Conservation (phyloP, 2,329 filamentous ascomycete species). For the Davidsoniella eucalypti region DNA sequence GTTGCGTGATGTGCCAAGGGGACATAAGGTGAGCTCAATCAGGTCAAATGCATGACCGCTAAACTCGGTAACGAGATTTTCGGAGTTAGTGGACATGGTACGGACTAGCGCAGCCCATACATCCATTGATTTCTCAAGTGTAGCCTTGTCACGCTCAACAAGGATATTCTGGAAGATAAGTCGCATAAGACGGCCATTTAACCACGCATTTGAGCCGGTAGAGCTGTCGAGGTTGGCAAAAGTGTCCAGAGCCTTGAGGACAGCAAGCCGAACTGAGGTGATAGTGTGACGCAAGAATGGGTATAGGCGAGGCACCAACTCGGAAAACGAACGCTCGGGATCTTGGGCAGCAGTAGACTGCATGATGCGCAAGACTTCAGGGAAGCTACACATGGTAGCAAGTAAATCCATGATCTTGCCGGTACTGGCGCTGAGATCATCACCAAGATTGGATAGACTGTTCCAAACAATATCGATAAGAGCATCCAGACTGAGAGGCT, state of each 20-base stretch:
- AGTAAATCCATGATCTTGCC: slow-evolving; percentile 97
- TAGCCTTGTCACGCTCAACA: slow-evolving; percentile 75
- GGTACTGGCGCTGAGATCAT: slow-evolving; percentile 92
- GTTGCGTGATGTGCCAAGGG: slow-evolving; percentile 79
- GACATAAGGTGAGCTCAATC: slow-evolving; percentile 70
- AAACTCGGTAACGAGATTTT: slow-evolving; percentile 56
- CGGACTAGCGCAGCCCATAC: slow-evolving; percentile 70
- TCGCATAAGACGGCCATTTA: slow-evolving; percentile 74
- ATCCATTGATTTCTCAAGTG: slow-evolving; percentile 67
- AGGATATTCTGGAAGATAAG: slow-evolving; percentile 90
- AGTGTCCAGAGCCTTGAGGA: slow-evolving; percentile 80
- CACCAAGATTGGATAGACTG: slow-evolving; percentile 87
- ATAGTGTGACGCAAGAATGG: slow-evolving; percentile 96
- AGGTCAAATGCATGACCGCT: slow-evolving; percentile 61
- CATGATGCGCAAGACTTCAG: slow-evolving; percentile 85
- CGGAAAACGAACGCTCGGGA: slow-evolving; percentile 74
- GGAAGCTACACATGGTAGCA: slow-evolving; percentile 88
- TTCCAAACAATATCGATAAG: slow-evolving; percentile 96
- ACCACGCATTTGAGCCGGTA: slow-evolving; percentile 51
- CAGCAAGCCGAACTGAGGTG: slow-evolving; percentile 82
- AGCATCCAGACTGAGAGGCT: slow-evolving; percentile 57
- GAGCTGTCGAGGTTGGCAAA: slow-evolving; percentile 79
- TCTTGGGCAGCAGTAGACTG: slow-evolving; percentile 72
- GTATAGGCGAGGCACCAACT: slow-evolving; percentile 83
- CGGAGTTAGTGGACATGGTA: slow-evolving; percentile 46